A percentile compares a stretch with the other conserved stretches of the same genome.
Conservation (phyloP, 2,329 filamentous ascomycete genomes). For the Pestalotiopsis sp. region DNA sequence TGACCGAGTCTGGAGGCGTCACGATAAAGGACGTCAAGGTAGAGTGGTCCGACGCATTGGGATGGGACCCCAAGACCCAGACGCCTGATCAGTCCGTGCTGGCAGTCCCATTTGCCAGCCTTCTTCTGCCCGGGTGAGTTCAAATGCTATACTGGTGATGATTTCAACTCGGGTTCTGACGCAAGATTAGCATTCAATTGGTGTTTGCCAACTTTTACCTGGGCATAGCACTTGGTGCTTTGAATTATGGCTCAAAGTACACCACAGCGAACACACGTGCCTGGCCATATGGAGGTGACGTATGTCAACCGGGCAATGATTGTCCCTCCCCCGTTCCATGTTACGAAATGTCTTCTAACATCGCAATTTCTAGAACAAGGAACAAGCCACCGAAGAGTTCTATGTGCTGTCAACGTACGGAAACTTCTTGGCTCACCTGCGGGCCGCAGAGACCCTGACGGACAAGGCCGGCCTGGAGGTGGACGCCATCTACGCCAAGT, state of each 20-base stretch:
- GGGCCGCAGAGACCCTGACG: conserved; percentile 60
- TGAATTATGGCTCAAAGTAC: conserved; percentile 58
- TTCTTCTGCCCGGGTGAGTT: conserved; percentile 61
- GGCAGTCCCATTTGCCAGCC: conserved; percentile 54
- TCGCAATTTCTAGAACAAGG: conserved; percentile 46
- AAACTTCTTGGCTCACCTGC: conserved; percentile 63
- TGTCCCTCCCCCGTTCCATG: not conserved
- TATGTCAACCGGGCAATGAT: conserved; percentile 27
- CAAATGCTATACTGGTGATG: not conserved
- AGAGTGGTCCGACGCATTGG: conserved; percentile 64
- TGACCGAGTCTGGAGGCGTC: conserved; percentile 67
- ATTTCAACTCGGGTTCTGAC: not conserved
- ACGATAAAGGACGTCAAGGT: conserved; percentile 59
- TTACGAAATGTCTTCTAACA: not conserved
- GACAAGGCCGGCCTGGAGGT: conserved; percentile 57
- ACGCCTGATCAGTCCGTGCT: conserved; percentile 53
- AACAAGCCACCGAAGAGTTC: conserved; percentile 62
- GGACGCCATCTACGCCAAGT: conserved; percentile 46
- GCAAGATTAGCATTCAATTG: conserved; percentile 55
- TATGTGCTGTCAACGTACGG: conserved; percentile 68
- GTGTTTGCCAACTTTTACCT: conserved; percentile 63
- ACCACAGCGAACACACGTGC: conserved; percentile 59
- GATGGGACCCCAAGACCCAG: conserved; percentile 57
- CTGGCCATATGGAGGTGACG: conserved; percentile 67
- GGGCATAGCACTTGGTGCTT: conserved; percentile 56